Evolutionary conservation across 805 yeast species (phyloP).

Genomic region (Ogataea methanolica): DNA sequence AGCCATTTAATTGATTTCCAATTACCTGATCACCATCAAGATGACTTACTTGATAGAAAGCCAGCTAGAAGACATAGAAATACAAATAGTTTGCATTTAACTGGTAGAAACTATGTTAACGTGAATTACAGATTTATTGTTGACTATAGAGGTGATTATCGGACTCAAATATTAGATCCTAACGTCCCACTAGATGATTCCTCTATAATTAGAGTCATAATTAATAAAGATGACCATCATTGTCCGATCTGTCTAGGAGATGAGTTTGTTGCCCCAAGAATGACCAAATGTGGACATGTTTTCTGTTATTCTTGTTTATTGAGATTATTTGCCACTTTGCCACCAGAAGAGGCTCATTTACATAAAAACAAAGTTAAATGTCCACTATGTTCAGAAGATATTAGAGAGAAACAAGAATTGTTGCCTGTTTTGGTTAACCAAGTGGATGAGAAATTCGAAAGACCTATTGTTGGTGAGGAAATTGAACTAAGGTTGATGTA

Average conservation of each 20-base stretch:
- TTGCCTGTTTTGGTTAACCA: conserved; percentile 58
- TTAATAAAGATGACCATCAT: conserved; percentile 57
- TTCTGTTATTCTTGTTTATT: conserved; percentile 81
- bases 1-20: conserved; percentile 64
- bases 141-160: conserved; percentile 53
- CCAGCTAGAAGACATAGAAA: conserved; percentile 19
- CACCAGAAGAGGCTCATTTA: conserved; percentile 26
- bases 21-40: conserved; percentile 34
- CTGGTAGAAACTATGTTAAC: conserved; percentile 70
- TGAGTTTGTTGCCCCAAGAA: conserved; percentile 85
- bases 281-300: conserved; percentile 93
- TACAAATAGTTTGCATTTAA: conserved; percentile 39
- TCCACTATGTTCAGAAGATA: conserved; percentile 68
- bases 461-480: conserved; percentile 53
- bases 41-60: conserved; percentile 5
- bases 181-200: conserved; percentile 62
- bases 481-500: conserved; percentile 64
- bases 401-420: conserved; percentile 49
- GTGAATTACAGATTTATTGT: conserved; percentile 82
- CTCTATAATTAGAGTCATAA: conserved; percentile 66
- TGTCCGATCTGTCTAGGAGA: conserved; percentile 93
- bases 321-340: conserved; percentile 54
- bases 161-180: conserved; percentile 63
- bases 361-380: conserved; percentile 59
- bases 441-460: conserved; percentile 50